Conservation (phyloP, 192 early-diverging fungal species). For the Backusella parvicylindrica region DNA sequence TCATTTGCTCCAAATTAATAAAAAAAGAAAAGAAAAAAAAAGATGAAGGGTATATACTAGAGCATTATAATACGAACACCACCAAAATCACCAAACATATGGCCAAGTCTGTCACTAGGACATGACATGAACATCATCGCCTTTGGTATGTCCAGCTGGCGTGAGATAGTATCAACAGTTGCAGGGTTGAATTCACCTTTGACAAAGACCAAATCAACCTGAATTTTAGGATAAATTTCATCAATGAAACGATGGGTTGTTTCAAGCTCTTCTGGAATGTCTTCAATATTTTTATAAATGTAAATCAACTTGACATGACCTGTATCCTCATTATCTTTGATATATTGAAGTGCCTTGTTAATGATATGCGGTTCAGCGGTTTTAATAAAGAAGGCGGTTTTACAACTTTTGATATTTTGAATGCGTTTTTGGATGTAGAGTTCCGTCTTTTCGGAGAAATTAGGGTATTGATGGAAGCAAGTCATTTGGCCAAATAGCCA, state of each 20-base stretch:
- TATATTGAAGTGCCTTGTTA: slow-evolving; percentile 54
- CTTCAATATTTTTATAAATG: slow-evolving; percentile 38
- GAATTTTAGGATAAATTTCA: slow-evolving; percentile 48
- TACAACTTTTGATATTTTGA: slow-evolving; percentile 30
- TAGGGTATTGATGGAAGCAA: neutral
- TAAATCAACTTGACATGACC: slow-evolving; percentile 49
- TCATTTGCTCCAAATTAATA: neutral
- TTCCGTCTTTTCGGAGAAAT: slow-evolving; percentile 9
- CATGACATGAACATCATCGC: slow-evolving; percentile 43
- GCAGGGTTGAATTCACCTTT: slow-evolving; percentile 39
- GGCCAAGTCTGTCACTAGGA: slow-evolving; percentile 29
- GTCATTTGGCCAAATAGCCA: slow-evolving; percentile 29
- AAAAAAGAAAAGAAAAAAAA: neutral
- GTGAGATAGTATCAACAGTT: slow-evolving; percentile 39
- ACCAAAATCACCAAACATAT: slow-evolving; percentile 38
- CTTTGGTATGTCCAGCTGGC: slow-evolving; percentile 35
- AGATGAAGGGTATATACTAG: neutral
- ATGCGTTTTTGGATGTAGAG: slow-evolving; percentile 28
- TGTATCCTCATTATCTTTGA: slow-evolving; percentile 42
- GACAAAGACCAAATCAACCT: slow-evolving; percentile 46
- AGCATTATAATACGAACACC: slow-evolving; percentile 48
- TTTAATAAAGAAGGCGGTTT: slow-evolving; percentile 55
- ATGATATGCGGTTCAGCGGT: slow-evolving; percentile 53
- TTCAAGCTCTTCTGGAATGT: slow-evolving; percentile 52
- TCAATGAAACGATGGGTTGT: slow-evolving; percentile 53